Evolutionary conservation across 441 rosid species (phyloP), one percentile per base, ranked within the genome.

Genomic region (Theobroma grandiflorum): DNA sequence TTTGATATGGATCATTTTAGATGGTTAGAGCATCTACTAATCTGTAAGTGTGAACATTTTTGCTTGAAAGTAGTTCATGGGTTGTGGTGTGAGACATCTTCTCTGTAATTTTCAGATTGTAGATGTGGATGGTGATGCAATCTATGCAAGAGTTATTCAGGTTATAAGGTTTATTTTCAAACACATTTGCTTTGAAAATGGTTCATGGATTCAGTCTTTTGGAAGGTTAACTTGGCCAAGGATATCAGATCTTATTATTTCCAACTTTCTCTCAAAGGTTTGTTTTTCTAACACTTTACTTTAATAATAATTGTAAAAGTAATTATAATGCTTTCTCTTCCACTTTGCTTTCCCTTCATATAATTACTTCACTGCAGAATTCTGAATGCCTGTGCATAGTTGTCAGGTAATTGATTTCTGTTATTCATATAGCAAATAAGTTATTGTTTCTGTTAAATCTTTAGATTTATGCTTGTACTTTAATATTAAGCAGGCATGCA

Each of bases 201-300:
- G 83, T 81, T 81, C 91, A 52, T 94, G 99, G 99, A 87, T 88
- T 81, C 89, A 77, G 69, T 91, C 93, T 75, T 94, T 93, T 85
- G 99, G 98, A 85, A 90, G 91, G 82, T 88, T 97, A 93, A 88
- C 97, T 58, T 97, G 99, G 99, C 93, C 97, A 43, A 91, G 99
- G 86, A 87, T 94, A 79, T 91, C 98, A 42, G 99, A 95, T 84
- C 84, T 95, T 78, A 90, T 97, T 72, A 95, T 97, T 74, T 87
- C 93, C 62, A 92, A 86, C 75, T 93, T 94, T 77, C 98, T 97
- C 55, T 94, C 99, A 31, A 92, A 94, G 99, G 99, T 94, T 84
- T 49, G 84, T 78, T 83, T 55, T 73, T 79, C 22, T 57, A 37
- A 61, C 43, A 6, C 61, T 64, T 65, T 15, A 37, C 16, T 18